These are phyloP conservation scores for Dothistroma septosporum DNA, from an alignment of 2,329 filamentous ascomycete genomes.

Conservation along the genomic window DNA sequence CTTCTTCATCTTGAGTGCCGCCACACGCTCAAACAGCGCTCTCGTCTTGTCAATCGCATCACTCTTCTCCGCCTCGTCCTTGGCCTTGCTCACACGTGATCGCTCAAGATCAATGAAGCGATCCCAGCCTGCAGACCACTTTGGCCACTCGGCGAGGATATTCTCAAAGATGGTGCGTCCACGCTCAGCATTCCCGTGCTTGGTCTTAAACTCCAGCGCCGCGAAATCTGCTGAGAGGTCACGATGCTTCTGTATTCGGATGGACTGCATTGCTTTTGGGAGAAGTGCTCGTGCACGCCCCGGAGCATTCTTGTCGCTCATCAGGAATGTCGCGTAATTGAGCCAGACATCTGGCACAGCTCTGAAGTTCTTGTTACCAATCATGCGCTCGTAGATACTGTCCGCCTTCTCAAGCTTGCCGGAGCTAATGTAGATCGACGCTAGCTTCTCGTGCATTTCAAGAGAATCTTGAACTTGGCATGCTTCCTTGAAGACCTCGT, in stretches of 20 bases:
- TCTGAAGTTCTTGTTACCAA: constrained; percentile 79
- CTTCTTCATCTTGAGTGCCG: constrained; percentile 63
- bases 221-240: constrained; percentile 83
- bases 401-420: constrained; percentile 84
- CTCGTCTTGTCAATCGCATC: constrained; percentile 57
- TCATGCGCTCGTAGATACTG: constrained; percentile 75
- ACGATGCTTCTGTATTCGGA: constrained; percentile 65
- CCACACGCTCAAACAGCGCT: constrained; percentile 72
- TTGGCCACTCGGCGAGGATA: constrained; percentile 76
- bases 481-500: constrained; percentile 84
- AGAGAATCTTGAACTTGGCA: constrained; percentile 91
- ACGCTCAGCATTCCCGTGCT: constrained; percentile 78
- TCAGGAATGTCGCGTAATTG: constrained; percentile 92
- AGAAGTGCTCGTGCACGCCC: constrained; percentile 75
- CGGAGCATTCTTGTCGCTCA: constrained; percentile 65
- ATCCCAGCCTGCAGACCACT: constrained; percentile 89
- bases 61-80: constrained; percentile 41
- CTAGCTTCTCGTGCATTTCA: constrained; percentile 82
- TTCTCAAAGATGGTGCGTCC: constrained; percentile 93
- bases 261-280: constrained; percentile 76
- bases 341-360: constrained; percentile 77
- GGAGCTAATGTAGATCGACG: constrained; percentile 92
- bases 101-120: constrained; percentile 80
- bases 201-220: constrained; percentile 81
- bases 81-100: constrained; percentile 31